These are phyloP conservation scores for Saturnispora dispora DNA, from an alignment of 805 yeast genomes.

Conservation along the genomic window DNA sequence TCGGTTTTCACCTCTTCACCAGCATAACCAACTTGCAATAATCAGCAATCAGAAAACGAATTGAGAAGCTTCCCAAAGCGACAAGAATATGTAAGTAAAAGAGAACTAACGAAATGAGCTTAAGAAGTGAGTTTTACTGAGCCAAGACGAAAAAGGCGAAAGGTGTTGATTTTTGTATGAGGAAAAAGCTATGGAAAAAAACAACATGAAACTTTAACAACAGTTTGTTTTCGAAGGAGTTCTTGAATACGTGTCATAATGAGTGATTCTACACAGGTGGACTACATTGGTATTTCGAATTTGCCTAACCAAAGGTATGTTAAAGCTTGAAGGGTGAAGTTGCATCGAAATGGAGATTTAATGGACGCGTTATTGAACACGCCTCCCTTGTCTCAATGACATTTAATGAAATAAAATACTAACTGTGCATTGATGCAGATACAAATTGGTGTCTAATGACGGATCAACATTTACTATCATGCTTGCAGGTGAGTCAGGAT, in stretches of 20 bases:
- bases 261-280: conserved; percentile 27
- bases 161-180: not conserved
- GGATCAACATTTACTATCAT: conserved; percentile 73
- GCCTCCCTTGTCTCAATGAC: not conserved
- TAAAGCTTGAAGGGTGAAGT: not conserved
- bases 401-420: not conserved
- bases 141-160: not conserved
- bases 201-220: not conserved
- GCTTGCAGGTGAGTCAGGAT: conserved; percentile 88
- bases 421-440: conserved; percentile 29
- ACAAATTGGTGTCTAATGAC: conserved; percentile 63
- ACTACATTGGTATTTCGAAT: conserved; percentile 61
- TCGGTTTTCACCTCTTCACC: too few species aligned
- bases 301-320: conserved; percentile 65
- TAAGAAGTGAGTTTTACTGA: not conserved
- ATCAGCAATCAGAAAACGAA: not conserved
- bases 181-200: not conserved
- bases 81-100: not conserved
- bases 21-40: too few species aligned
- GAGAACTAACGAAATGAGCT: not conserved
- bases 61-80: not conserved
- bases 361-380: not conserved
- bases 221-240: not conserved
- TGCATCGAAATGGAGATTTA: not conserved
- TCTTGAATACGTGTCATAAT: conserved; percentile 7